phyloP scores from a whole-genome alignment of 495 filamentous ascomycete genomes.

The Lophiotrema nucula region DNA sequence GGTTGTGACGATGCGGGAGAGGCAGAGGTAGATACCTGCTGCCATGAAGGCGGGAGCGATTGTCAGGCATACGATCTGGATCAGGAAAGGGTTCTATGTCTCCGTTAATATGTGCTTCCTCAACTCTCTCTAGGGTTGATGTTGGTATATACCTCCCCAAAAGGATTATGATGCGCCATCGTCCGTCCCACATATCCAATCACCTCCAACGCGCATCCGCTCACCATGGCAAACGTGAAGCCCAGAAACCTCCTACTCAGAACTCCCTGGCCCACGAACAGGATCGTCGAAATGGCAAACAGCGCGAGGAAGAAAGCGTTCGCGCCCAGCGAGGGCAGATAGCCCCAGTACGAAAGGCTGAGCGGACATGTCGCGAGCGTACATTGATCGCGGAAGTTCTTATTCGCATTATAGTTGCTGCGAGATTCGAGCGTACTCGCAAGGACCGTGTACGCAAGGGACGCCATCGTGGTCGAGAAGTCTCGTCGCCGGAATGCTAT shows the following conservation, averaged over 20 bases:
- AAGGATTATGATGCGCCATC: constrained; percentile 46
- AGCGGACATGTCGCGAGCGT: constrained; percentile 36
- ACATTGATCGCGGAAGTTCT: constrained; percentile 31
- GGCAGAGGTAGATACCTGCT: constrained; percentile 61
- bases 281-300: constrained; percentile 29
- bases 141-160: constrained; percentile 33
- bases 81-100: constrained; percentile 29
- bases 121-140: neutral
- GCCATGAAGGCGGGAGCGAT: constrained; percentile 58
- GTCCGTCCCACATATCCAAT: constrained; percentile 49
- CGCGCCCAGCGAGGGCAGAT: constrained; percentile 31
- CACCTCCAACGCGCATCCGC: constrained; percentile 47
- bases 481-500: neutral
- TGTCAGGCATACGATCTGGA: constrained; percentile 53
- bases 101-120: neutral
- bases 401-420: constrained; percentile 8
- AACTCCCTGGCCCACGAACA: constrained; percentile 31
- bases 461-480: constrained; percentile 2
- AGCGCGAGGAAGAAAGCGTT: constrained; percentile 32
- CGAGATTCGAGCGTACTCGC: neutral
- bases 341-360: constrained; percentile 35
- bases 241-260: constrained; percentile 38
- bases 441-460: neutral
- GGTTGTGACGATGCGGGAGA: constrained; percentile 46
- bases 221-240: constrained; percentile 46